Conservation (phyloP, 805 yeast species). For the Isabelozyma rhagii region DNA sequence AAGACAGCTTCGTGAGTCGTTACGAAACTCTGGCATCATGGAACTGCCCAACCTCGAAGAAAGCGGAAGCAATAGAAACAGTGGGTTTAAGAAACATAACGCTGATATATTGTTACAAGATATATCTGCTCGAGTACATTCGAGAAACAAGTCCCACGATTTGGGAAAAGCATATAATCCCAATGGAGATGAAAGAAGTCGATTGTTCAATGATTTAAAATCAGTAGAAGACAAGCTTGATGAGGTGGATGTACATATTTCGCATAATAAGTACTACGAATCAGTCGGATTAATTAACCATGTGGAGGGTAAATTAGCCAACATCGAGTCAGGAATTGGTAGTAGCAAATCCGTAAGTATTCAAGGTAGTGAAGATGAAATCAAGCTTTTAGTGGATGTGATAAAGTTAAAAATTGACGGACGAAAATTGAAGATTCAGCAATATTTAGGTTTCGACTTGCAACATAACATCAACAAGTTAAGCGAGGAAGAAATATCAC, state of each 20-base stretch:
- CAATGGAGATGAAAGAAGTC: slow-evolving; percentile 19
- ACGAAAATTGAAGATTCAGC: slow-evolving; percentile 35
- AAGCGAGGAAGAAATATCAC: slow-evolving; percentile 25
- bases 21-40: slow-evolving; percentile 52
- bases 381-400: slow-evolving; percentile 35
- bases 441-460: slow-evolving; percentile 35
- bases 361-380: slow-evolving; percentile 13
- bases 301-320: slow-evolving; percentile 29
- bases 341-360: background rate
- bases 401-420: slow-evolving; percentile 37
- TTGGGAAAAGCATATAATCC: slow-evolving; percentile 12
- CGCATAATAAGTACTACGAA: slow-evolving; percentile 52
- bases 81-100: slow-evolving; percentile 23
- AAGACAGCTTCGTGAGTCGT: slow-evolving; percentile 35
- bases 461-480: slow-evolving; percentile 30
- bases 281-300: slow-evolving; percentile 41
- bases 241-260: slow-evolving; percentile 64
- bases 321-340: slow-evolving; percentile 23
- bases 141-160: slow-evolving; percentile 54
- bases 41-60: slow-evolving; percentile 28
- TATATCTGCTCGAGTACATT: slow-evolving; percentile 59
- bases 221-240: slow-evolving; percentile 60
- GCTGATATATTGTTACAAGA: slow-evolving; percentile 50
- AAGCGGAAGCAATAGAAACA: slow-evolving; percentile 21
- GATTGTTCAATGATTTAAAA: slow-evolving; percentile 45